Base-by-base conservation (phyloP, 768 basidiomycete species). In the Mycena leptocephala region DNA sequence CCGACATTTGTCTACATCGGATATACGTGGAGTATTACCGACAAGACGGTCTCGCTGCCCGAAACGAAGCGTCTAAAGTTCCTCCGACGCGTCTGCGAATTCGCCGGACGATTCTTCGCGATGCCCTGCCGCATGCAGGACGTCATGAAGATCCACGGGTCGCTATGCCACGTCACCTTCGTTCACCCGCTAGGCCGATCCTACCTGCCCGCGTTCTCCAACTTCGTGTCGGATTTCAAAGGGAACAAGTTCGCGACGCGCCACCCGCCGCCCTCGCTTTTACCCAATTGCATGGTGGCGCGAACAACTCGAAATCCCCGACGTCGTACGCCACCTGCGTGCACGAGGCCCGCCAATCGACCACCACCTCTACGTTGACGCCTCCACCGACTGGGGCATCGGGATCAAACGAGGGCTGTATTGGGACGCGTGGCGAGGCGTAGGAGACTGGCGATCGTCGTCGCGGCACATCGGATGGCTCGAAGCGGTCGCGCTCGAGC, bases 61-160 rank as follows among this genome's bases (percentile, higher is more conserved):
- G 56, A 56, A 26, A 5, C 22, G 30, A 65, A 65, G 30, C 43
- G 46, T 0, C 2, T 67, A 3, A 85, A 84, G 48, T 83, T 80
- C 62, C 71, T 82, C 5, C 33, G 28, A 0, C 35, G 78, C 37
- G 55, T 69, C 1, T 18, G 37, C 26, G 10, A 2, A 1, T 58
- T 69, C n/a, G 28, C 65, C 37, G 30, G 13, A n/a, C 2, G 1
- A 6, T 32, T 66, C 48, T 32, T 33, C 20, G 0, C 28, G 20
- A 0, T 24, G 20, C 39, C 1, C 0, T 58, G 55, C n/a, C n/a
- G 28, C 9, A 39, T 75, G 9, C 13, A 20, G 32, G 63, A 76
- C 37, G 41, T 71, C 2, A 26, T 56, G 33, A 35, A 59, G 8
- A 37, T 76, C 2, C 70, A 71, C 63, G 56, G 75, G 0, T 55